Percentiles rank a stretch among this genome's conserved stretches.
Conservation (phyloP, 805 yeast genomes). For the Metschnikowia hibisci region DNA sequence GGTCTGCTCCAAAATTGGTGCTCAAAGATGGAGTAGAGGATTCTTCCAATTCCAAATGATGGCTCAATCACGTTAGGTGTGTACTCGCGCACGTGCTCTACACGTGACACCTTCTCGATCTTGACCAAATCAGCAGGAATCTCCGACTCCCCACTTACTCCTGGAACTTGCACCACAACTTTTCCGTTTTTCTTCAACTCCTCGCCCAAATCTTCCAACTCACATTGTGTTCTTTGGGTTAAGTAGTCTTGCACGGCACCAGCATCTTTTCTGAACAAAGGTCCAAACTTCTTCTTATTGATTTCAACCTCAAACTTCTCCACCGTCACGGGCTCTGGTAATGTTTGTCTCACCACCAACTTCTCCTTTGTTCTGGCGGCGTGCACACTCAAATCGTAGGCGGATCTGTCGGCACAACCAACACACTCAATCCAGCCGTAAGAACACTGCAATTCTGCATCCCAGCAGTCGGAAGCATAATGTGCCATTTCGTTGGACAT, state of each 20-base stretch:
- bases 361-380: slow-evolving; percentile 93
- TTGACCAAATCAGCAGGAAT: slow-evolving; percentile 67
- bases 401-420: slow-evolving; percentile 99
- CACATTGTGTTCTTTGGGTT: slow-evolving; percentile 72
- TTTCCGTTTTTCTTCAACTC: slow-evolving; percentile 62
- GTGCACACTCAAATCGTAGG: slow-evolving; percentile 94
- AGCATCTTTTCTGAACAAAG: slow-evolving; percentile 95
- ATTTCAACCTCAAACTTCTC: slow-evolving; percentile 81
- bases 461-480: slow-evolving; percentile 99
- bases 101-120: slow-evolving; percentile 73
- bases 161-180: slow-evolving; percentile 65
- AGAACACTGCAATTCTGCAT: slow-evolving; percentile 91
- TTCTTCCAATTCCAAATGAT: slow-evolving; percentile 98
- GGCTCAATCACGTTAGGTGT: slow-evolving; percentile 98
- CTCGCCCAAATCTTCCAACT: slow-evolving; percentile 69
- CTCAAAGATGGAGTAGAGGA: slow-evolving; percentile 87
- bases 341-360: slow-evolving; percentile 86
- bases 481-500: slow-evolving; percentile 99
- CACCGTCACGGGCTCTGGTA: slow-evolving; percentile 78
- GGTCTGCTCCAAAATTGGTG: slow-evolving; percentile 95
- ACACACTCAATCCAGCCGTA: slow-evolving; percentile 99
- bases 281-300: slow-evolving; percentile 96
- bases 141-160: slow-evolving; percentile 53
- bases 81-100: slow-evolving; percentile 90
- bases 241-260: slow-evolving; percentile 85